Evolutionary conservation across 2,329 filamentous ascomycete species (phyloP).

Genomic region (Stagonosporopsis vannaccii): DNA sequence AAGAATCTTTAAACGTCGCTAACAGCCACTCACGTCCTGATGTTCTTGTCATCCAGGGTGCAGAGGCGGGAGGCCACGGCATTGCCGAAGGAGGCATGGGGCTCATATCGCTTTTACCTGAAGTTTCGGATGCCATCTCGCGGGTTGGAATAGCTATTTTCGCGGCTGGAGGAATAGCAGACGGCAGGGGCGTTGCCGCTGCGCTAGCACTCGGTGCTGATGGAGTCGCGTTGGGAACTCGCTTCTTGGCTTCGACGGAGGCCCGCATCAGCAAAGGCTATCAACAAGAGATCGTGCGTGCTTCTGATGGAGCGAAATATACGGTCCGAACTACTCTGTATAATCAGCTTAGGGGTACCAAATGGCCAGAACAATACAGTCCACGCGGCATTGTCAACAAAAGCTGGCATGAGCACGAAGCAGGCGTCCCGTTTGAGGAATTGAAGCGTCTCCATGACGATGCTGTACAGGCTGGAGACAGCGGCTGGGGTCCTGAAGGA

Average conservation of each 20-base stretch:
- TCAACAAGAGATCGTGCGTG: constrained; percentile 52
- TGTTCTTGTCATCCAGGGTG: constrained; percentile 66
- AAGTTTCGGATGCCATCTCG: constrained; percentile 55
- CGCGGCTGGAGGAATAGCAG: constrained; percentile 66
- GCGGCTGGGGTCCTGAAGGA: constrained; percentile 58
- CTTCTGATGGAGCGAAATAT: constrained; percentile 55
- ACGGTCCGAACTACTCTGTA: constrained; percentile 58
- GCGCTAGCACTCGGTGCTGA: constrained; percentile 60
- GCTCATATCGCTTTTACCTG: constrained; percentile 64
- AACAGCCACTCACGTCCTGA: constrained; percentile 57
- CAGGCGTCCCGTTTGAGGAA: constrained; percentile 51
- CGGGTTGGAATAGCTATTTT: constrained; percentile 46
- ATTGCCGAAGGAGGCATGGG: constrained; percentile 53
- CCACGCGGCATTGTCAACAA: constrained; percentile 63
- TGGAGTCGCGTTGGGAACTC: constrained; percentile 67
- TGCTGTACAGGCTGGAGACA: constrained; percentile 58
- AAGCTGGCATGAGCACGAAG: constrained; percentile 54
- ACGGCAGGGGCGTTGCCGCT: constrained; percentile 64
- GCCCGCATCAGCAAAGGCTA: constrained; percentile 55
- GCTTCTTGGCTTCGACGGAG: constrained; percentile 63
- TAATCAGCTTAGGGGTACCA: constrained; percentile 61
- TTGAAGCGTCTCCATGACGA: constrained; percentile 54
- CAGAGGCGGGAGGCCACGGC: constrained; percentile 69
- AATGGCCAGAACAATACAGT: constrained; percentile 64
- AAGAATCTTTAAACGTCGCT: constrained; percentile 60